These are phyloP conservation scores for Cetradonia linearis DNA, from an alignment of 495 filamentous ascomycete genomes.

Conservation along the genomic window DNA sequence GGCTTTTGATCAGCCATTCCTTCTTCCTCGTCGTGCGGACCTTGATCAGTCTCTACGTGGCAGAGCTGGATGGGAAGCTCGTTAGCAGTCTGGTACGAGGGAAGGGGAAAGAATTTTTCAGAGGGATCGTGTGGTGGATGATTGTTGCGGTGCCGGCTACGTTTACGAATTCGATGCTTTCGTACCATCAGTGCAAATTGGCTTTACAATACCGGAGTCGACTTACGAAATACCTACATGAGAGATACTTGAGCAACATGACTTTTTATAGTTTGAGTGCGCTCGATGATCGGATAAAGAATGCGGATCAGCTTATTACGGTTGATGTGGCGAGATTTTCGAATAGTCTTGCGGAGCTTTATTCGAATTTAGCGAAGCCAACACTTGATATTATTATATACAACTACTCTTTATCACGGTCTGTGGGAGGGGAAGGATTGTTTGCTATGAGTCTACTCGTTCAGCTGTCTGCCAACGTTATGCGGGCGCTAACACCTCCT, in stretches of 20 bases:
- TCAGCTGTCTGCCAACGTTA: slow-evolving; percentile 81
- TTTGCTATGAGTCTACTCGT: slow-evolving; percentile 91
- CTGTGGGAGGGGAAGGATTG: slow-evolving; percentile 85
- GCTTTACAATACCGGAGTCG: slow-evolving; percentile 85
- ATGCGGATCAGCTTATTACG: slow-evolving; percentile 93
- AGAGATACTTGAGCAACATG: slow-evolving; percentile 88
- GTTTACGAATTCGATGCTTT: slow-evolving; percentile 99
- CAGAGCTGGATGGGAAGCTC: slow-evolving; percentile 84
- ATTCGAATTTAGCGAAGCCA: slow-evolving; percentile 95
- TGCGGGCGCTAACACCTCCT: slow-evolving; percentile 92
- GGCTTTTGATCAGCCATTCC: slow-evolving; percentile 76
- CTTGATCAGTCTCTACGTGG: slow-evolving; percentile 87
- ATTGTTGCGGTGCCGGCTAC: slow-evolving; percentile 92
- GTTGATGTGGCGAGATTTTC: slow-evolving; percentile 95
- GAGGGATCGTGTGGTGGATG: slow-evolving; percentile 96
- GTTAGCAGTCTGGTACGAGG: slow-evolving; percentile 87
- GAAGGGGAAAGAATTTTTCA: slow-evolving; percentile 81
- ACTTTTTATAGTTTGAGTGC: slow-evolving; percentile 96
- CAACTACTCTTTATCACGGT: slow-evolving; percentile 83
- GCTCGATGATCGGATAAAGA: slow-evolving; percentile 95
- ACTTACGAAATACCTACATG: slow-evolving; percentile 84
- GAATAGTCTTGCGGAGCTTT: slow-evolving; percentile 86
- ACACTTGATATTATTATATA: slow-evolving; percentile 92
- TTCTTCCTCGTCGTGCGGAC: slow-evolving; percentile 82
- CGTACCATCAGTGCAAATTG: slow-evolving; percentile 93